These are phyloP conservation scores for Fusarium multiceps DNA, from an alignment of 2,329 filamentous ascomycete genomes.

Conservation along the genomic window DNA sequence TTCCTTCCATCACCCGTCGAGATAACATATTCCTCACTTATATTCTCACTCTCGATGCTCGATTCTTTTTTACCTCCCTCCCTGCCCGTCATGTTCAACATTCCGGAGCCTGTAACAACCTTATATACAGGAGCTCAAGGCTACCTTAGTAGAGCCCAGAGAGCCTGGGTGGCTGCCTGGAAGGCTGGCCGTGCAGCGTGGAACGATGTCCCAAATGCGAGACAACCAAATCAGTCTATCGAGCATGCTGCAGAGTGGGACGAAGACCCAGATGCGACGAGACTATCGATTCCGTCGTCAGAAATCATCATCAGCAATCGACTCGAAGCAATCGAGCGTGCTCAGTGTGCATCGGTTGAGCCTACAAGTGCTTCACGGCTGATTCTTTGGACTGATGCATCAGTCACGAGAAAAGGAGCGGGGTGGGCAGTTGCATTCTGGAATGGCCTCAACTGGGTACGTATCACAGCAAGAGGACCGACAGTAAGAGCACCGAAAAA, in stretches of 20 bases:
- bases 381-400: constrained; percentile 23
- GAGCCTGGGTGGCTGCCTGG: too few relatives aligned
- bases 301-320: background rate
- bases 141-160: too few relatives aligned
- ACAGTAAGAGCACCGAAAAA: background rate
- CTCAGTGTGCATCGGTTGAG: background rate
- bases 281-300: too few relatives aligned
- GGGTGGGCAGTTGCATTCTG: constrained; percentile 14
- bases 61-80: too few relatives aligned
- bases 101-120: too few relatives aligned
- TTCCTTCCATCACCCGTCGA: background rate
- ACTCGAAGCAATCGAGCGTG: background rate
- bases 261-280: too few relatives aligned
- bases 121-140: too few relatives aligned
- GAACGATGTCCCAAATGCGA: too few relatives aligned
- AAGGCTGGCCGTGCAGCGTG: too few relatives aligned
- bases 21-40: background rate
- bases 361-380: background rate
- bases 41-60: background rate
- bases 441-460: constrained; percentile 14
- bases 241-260: too few relatives aligned
- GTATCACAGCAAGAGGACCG: constrained; percentile 1
- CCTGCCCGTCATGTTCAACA: too few relatives aligned
- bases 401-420: background rate
- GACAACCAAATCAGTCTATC: too few relatives aligned